These are phyloP conservation scores for Pseudogymnoascus sp. DNA, from an alignment of 2,329 filamentous ascomycete genomes.

Conservation along the genomic window DNA sequence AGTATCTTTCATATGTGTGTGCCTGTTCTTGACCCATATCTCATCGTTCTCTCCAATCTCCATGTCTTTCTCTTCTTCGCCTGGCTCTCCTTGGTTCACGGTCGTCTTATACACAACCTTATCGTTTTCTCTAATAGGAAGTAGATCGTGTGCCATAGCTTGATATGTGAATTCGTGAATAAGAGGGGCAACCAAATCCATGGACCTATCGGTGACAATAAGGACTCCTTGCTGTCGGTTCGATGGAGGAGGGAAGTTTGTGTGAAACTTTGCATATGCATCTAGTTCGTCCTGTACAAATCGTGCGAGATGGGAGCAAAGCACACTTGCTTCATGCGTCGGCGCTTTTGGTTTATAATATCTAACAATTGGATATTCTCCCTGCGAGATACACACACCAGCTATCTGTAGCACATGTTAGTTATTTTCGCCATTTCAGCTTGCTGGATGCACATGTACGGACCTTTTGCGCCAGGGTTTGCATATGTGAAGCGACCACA, in stretches of 20 bases:
- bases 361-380: constrained; percentile 86
- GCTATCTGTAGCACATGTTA: constrained; percentile 53
- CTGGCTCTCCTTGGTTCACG: constrained; percentile 63
- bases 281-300: constrained; percentile 92
- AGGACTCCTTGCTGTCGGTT: constrained; percentile 73
- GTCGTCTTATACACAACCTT: constrained; percentile 78
- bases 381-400: constrained; percentile 81
- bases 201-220: constrained; percentile 81
- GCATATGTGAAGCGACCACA: constrained; percentile 74
- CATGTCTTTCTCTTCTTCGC: constrained; percentile 78
- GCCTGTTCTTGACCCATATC: constrained; percentile 91
- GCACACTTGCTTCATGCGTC: constrained; percentile 76
- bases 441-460: constrained; percentile 10
- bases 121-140: constrained; percentile 81
- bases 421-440: background rate
- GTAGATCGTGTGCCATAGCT: constrained; percentile 90
- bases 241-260: constrained; percentile 73
- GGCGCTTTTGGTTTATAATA: constrained; percentile 74
- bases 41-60: constrained; percentile 85
- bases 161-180: constrained; percentile 98
- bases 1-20: constrained; percentile 96
- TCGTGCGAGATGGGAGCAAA: constrained; percentile 79
- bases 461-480: constrained; percentile 81
- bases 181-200: constrained; percentile 83
- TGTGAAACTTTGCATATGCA: constrained; percentile 75